These are phyloP conservation scores for Microcos paniculata DNA, from an alignment of 345 rosid species.

Conservation along the genomic window DNA sequence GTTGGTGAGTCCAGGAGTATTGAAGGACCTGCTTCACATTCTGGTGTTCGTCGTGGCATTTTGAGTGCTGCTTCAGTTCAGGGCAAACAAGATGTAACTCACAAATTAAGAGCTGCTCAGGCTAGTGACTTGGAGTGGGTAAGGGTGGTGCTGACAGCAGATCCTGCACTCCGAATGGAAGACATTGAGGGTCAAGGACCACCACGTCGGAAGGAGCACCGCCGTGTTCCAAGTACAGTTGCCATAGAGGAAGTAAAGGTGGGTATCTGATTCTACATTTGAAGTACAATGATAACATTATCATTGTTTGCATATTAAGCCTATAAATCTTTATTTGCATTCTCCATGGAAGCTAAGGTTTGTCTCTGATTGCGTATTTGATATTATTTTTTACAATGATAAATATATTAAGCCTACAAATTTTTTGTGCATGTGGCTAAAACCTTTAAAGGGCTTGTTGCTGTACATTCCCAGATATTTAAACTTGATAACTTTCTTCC, in stretches of 20 bases:
- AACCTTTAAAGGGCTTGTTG: neutral
- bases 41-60: slow-evolving; percentile 17
- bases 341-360: neutral
- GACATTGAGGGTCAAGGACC: slow-evolving; percentile 63
- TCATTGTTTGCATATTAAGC: neutral
- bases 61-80: slow-evolving; percentile 20
- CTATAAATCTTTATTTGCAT: neutral
- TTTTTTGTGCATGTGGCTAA: neutral
- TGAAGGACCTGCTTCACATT: slow-evolving; percentile 21
- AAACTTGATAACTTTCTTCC: neutral
- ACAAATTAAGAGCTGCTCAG: slow-evolving; percentile 25
- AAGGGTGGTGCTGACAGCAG: slow-evolving; percentile 85
- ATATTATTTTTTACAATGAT: neutral
- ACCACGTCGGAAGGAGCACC: slow-evolving; percentile 84
- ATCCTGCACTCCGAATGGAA: slow-evolving; percentile 72
- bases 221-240: slow-evolving; percentile 99
- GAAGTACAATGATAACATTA: neutral
- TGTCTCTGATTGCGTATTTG: neutral
- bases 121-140: slow-evolving; percentile 82
- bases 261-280: slow-evolving; percentile 17
- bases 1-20: slow-evolving; percentile 23
- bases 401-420: neutral
- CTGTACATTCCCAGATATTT: neutral
- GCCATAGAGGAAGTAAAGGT: slow-evolving; percentile 99
- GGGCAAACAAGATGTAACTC: slow-evolving; percentile 19